phyloP scores from a whole-genome alignment of 1,139 yeast genomes.

The Geotrichum restrictum region DNA sequence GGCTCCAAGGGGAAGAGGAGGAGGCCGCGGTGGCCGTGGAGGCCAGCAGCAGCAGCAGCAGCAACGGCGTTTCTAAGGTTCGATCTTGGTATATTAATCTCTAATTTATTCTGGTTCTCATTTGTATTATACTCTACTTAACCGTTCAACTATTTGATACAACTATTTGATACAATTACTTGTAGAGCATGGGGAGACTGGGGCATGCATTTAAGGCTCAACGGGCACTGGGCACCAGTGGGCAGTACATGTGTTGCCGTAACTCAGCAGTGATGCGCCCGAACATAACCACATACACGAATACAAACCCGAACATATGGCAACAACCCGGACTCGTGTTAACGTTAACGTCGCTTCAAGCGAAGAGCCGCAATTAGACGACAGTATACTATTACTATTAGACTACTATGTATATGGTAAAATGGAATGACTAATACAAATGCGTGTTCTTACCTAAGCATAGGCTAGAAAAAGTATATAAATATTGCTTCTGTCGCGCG shows the following conservation, averaged over 20 bases:
- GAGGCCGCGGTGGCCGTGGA: conserved; percentile 28
- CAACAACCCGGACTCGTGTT: background rate
- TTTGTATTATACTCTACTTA: conserved; percentile 7
- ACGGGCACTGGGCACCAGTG: too few relatives aligned
- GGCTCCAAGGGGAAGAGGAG: conserved; percentile 26
- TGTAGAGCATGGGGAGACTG: too few relatives aligned
- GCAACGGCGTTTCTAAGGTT: conserved; percentile 18
- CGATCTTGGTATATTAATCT: background rate
- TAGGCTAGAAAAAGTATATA: conserved; percentile 4
- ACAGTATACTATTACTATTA: too few relatives aligned
- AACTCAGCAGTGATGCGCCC: too few relatives aligned
- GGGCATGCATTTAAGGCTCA: too few relatives aligned
- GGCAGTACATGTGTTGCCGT: too few relatives aligned
- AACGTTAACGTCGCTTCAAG: background rate
- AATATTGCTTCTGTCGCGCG: conserved; percentile 1
- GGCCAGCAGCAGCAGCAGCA: conserved; percentile 20
- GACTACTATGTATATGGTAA: too few relatives aligned
- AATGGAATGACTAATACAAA: too few relatives aligned
- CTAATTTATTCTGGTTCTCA: conserved; percentile 15
- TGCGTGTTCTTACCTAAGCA: background rate
- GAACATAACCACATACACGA: background rate
- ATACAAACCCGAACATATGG: background rate
- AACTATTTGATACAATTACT: background rate
- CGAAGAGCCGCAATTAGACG: too few relatives aligned
- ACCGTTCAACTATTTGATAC: conserved; percentile 1